A percentile compares a stretch with the other conserved stretches of the same genome.
These are phyloP conservation scores for Gastrolobium bilobum DNA, from an alignment of 306 rosid species.

Conservation along the genomic window DNA sequence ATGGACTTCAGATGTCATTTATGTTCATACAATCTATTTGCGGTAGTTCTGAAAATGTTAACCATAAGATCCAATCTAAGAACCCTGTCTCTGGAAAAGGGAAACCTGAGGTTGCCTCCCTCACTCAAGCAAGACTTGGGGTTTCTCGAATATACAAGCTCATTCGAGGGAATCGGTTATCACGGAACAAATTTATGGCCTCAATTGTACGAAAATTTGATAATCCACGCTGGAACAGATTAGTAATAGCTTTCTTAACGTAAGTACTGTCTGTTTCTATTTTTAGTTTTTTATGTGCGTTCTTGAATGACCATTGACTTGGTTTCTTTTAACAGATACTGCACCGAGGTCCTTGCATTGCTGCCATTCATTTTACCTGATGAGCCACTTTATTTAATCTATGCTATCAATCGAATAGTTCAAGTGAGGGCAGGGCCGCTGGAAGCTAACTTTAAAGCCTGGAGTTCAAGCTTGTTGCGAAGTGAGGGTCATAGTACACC, in stretches of 20 bases:
- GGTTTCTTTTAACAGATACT: constrained; percentile 71
- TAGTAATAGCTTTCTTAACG: constrained; percentile 83
- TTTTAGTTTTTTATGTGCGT: constrained; percentile 36
- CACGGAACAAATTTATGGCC: constrained; percentile 96
- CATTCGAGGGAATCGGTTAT: constrained; percentile 84
- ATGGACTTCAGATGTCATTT: constrained; percentile 98
- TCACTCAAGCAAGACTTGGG: constrained; percentile 91
- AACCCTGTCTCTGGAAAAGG: constrained; percentile 66
- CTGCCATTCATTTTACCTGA: constrained; percentile 87
- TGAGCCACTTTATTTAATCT: constrained; percentile 93
- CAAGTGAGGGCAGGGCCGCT: constrained; percentile 92
- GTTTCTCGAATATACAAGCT: constrained; percentile 99
- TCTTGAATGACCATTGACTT: constrained; percentile 43
- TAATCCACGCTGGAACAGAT: constrained; percentile 70
- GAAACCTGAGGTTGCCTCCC: constrained; percentile 69
- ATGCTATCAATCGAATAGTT: constrained; percentile 86
- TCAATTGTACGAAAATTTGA: constrained; percentile 95
- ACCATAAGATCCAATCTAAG: constrained; percentile 63
- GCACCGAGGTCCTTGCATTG: constrained; percentile 92
- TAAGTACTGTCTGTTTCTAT: constrained; percentile 58
- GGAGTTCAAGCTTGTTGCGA: constrained; percentile 70
- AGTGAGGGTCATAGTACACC: constrained; percentile 55
- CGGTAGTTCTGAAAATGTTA: constrained; percentile 59
- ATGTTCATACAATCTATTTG: constrained; percentile 77
- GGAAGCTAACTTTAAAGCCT: constrained; percentile 88